phyloP scores from a whole-genome alignment of 495 filamentous ascomycete species.

The Thermochaetoides thermophila region DNA sequence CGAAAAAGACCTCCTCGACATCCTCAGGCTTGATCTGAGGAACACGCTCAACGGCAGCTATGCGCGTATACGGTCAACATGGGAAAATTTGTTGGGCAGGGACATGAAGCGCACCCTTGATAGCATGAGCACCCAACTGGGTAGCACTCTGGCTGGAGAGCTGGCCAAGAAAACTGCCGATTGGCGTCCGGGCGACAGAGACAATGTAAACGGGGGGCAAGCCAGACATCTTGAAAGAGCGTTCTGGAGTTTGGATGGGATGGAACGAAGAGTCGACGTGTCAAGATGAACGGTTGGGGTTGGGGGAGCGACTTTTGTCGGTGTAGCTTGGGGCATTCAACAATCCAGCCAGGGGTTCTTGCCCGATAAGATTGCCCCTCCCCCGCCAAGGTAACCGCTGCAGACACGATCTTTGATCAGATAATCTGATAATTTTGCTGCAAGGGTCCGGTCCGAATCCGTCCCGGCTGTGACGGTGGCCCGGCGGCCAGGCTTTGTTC shows the following conservation, averaged over 20 bases:
- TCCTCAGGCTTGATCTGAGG: conserved; percentile 74
- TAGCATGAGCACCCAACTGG: conserved; percentile 78
- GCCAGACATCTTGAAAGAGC: conserved; percentile 19
- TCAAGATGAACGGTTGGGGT: conserved; percentile 6
- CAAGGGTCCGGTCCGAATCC: too few species aligned
- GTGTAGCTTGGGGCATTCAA: too few species aligned
- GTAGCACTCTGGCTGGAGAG: conserved; percentile 73
- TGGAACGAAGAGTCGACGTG: neutral
- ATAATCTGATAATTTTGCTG: too few species aligned
- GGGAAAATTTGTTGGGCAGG: too few species aligned
- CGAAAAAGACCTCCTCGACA: conserved; percentile 93
- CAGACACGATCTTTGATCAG: too few species aligned
- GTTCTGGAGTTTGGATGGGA: too few species aligned
- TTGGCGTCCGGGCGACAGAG: conserved; percentile 74
- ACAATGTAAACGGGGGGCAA: conserved; percentile 90
- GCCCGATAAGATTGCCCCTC: too few species aligned
- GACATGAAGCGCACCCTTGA: conserved; percentile 51
- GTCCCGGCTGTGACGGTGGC: too few species aligned
- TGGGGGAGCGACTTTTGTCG: conserved; percentile 6
- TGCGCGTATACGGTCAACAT: too few species aligned
- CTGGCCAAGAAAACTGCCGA: conserved; percentile 83
- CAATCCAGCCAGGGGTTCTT: too few species aligned
- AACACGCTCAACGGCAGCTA: conserved; percentile 73
- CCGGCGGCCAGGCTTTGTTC: too few species aligned
- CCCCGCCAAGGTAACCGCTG: too few species aligned